Percentiles rank a stretch among this genome's conserved stretches.
Evolutionary conservation across 2,329 filamentous ascomycete species (phyloP).

Genomic region (Dothidotthia symphoricarpi): DNA sequence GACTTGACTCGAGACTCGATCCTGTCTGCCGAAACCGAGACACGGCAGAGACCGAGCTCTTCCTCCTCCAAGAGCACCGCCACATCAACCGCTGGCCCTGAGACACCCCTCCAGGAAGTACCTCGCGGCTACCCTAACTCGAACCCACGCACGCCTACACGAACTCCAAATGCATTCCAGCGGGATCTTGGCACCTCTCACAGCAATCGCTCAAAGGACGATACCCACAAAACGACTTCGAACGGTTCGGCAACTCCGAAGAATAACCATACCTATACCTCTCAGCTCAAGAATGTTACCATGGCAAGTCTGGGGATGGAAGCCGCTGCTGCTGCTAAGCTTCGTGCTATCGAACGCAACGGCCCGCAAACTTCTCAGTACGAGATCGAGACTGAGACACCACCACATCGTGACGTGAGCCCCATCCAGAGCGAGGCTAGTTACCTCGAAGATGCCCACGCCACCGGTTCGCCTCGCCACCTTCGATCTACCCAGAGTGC

Average conservation of each 20-base stretch:
- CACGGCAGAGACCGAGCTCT: constrained; percentile 58
- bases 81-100: constrained; percentile 13
- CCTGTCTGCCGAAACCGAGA: constrained; percentile 73
- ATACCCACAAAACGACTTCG: constrained; percentile 48
- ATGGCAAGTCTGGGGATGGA: constrained; percentile 18
- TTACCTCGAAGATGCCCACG: constrained; percentile 48
- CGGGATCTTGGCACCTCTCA: constrained; percentile 66
- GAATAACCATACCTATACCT: constrained; percentile 46
- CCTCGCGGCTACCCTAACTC: constrained; percentile 60
- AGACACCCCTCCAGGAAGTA: constrained; percentile 62
- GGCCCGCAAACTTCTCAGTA: constrained; percentile 39
- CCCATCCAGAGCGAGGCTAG: constrained; percentile 92
- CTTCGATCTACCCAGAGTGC: constrained; percentile 48
- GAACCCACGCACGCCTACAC: constrained; percentile 61
- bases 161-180: constrained; percentile 57
- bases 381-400: constrained; percentile 34
- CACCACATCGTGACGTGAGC: constrained; percentile 65
- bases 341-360: constrained; percentile 35
- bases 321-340: constrained; percentile 42
- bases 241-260: constrained; percentile 42
- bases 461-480: constrained; percentile 43
- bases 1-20: constrained; percentile 88
- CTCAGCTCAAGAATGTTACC: constrained; percentile 22
- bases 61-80: constrained; percentile 58
- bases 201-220: constrained; percentile 54